Conservation (phyloP, 495 filamentous ascomycete genomes). For the Tuber umbilicatum region DNA sequence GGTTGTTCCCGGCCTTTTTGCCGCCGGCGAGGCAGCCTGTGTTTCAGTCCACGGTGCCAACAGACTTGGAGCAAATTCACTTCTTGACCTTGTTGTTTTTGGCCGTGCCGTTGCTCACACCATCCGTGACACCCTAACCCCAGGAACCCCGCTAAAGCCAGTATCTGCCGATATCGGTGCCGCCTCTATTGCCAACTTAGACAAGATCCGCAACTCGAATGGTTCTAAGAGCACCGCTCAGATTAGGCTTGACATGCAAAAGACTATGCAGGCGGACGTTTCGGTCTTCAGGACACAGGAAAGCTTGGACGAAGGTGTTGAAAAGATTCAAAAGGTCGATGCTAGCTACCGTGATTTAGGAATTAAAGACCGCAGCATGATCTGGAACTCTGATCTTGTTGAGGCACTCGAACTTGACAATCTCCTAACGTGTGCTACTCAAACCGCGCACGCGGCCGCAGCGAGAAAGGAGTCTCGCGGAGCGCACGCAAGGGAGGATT, state of each 20-base stretch:
- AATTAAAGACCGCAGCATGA: constrained; percentile 97
- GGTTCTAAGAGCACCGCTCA: constrained; percentile 82
- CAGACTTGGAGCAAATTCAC: constrained; percentile 93
- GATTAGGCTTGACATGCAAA: constrained; percentile 89
- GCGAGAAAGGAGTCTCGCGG: constrained; percentile 91
- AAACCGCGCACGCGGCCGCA: constrained; percentile 79
- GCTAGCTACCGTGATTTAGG: constrained; percentile 70
- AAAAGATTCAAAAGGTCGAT: constrained; percentile 73
- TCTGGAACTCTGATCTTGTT: constrained; percentile 96
- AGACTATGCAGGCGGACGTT: constrained; percentile 95
- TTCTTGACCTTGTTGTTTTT: constrained; percentile 94
- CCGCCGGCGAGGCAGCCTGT: constrained; percentile 93
- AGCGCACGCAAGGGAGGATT: constrained; percentile 93
- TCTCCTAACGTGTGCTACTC: constrained; percentile 87
- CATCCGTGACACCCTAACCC: constrained; percentile 81
- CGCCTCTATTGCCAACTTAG: constrained; percentile 75
- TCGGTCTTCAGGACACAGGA: constrained; percentile 95
- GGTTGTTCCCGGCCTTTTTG: constrained; percentile 90
- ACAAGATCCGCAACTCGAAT: constrained; percentile 71
- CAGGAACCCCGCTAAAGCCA: constrained; percentile 67
- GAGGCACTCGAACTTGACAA: constrained; percentile 93
- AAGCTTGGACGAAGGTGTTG: constrained; percentile 76
- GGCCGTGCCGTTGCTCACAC: constrained; percentile 93
- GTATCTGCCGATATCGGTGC: constrained; percentile 77
- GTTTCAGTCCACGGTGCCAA: constrained; percentile 98